A percentile compares a stretch with the other conserved stretches of the same genome.
phyloP scores from a whole-genome alignment of 345 rosid species.

The Hibiscus syriacus region DNA sequence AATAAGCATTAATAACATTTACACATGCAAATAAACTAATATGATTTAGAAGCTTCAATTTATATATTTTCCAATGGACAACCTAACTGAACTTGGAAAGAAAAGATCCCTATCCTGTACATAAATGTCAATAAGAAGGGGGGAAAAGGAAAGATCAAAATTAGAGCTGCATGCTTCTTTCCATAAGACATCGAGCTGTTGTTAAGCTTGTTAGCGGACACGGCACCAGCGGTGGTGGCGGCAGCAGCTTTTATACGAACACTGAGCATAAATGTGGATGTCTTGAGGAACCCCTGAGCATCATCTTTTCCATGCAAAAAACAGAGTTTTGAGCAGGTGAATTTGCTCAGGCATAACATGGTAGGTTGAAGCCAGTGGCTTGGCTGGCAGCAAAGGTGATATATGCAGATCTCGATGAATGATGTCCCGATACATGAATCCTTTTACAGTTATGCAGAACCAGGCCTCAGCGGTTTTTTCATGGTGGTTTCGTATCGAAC shows the following conservation, averaged over 20 bases:
- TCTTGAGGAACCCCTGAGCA: slow-evolving; percentile 3
- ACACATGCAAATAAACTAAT: no score
- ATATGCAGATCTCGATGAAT: slow-evolving; percentile 9
- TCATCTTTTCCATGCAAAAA: slow-evolving; percentile 8
- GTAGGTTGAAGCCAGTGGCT: no score
- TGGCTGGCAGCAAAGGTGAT: no score
- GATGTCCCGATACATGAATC: slow-evolving; percentile 9
- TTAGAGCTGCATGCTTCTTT: slow-evolving; percentile 11
- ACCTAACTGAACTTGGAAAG: slow-evolving; percentile 10
- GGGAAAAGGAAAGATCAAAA: neutral
- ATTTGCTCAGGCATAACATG: no score
- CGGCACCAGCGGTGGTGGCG: neutral
- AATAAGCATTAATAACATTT: no score
- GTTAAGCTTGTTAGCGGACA: slow-evolving; percentile 2
- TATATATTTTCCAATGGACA: no score
- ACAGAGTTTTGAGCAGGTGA: neutral
- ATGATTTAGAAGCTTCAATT: no score
- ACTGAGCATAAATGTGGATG: slow-evolving; percentile 13
- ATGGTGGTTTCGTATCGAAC: slow-evolving; percentile 18
- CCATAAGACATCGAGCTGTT: neutral
- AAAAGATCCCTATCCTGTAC: slow-evolving; percentile 18
- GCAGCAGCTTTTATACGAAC: slow-evolving; percentile 3
- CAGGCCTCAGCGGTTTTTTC: slow-evolving; percentile 17
- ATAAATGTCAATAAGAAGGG: slow-evolving; percentile 15
- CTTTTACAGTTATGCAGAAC: slow-evolving; percentile 4